A percentile compares a stretch with the other conserved stretches of the same genome.
These are phyloP conservation scores for Peltaster fructicola DNA, from an alignment of 2,329 filamentous ascomycete species.

Conservation along the genomic window DNA sequence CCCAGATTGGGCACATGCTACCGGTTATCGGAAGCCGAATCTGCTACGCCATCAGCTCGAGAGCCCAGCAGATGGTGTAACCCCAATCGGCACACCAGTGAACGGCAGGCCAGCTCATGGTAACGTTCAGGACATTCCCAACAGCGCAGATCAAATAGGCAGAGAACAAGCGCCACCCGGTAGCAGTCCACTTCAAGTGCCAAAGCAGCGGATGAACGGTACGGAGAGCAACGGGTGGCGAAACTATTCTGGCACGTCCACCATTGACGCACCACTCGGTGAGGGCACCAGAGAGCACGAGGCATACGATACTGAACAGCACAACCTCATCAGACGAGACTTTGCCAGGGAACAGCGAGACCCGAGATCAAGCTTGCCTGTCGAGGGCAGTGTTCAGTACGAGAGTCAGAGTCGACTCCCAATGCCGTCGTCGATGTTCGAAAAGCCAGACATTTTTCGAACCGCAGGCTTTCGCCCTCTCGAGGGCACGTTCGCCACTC, in stretches of 20 bases:
- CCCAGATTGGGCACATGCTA: constrained; percentile 17
- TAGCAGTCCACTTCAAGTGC: constrained; percentile 11
- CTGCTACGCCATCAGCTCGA: constrained; percentile 14
- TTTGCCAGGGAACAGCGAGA: too few species aligned
- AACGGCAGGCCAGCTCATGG: constrained; percentile 10
- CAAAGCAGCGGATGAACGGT: constrained; percentile 13
- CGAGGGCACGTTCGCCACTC: constrained; percentile 12
- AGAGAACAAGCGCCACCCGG: constrained; percentile 1
- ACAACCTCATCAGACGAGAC: too few species aligned
- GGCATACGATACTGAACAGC: constrained; percentile 6
- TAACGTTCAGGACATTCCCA: constrained; percentile 3
- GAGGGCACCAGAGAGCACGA: constrained; percentile 1
- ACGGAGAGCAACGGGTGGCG: constrained; percentile 16
- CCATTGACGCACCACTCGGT: constrained; percentile 15
- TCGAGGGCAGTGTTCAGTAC: too few species aligned
- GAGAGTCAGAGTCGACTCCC: too few species aligned
- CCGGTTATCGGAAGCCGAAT: constrained; percentile 8
- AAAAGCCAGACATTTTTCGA: constrained; percentile 10
- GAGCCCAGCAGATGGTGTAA: constrained; percentile 5
- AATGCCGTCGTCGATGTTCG: too few species aligned
- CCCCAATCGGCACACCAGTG: constrained; percentile 16
- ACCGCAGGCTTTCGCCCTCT: constrained; percentile 11
- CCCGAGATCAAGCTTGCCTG: too few species aligned
- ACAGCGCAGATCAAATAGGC: constrained; percentile 2
- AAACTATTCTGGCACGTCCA: constrained; percentile 23